Evolutionary conservation across 2,329 filamentous ascomycete species (phyloP).

Genomic region (Fonsecaea pedrosoi): DNA sequence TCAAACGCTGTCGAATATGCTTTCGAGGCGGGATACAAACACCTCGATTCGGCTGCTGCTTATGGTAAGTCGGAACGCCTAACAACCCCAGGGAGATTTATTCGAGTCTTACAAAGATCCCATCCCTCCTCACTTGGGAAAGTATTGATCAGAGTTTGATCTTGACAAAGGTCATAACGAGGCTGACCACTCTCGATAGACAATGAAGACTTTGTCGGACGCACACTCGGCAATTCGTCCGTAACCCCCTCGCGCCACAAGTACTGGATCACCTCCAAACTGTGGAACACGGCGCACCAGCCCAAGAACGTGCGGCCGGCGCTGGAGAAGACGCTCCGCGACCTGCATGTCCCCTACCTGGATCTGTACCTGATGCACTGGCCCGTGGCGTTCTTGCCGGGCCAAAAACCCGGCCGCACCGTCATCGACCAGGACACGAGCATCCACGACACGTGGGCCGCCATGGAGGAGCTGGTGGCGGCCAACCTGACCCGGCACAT

Average conservation of each 20-base stretch:
- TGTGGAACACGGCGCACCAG: constrained; percentile 76
- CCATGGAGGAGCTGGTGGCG: constrained; percentile 64
- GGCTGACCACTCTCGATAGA: constrained; percentile 39
- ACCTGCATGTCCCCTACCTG: constrained; percentile 50
- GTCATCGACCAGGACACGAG: constrained; percentile 42
- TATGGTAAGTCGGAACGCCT: constrained; percentile 41
- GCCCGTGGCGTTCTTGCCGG: constrained; percentile 45
- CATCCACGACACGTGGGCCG: constrained; percentile 62
- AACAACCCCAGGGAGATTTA: neutral
- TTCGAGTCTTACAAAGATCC: neutral
- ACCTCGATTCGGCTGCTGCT: constrained; percentile 49
- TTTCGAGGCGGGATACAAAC: constrained; percentile 48
- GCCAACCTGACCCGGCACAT: constrained; percentile 63
- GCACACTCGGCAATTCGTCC: constrained; percentile 65
- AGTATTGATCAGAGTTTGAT: neutral
- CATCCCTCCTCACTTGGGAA: neutral
- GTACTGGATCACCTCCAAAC: constrained; percentile 79
- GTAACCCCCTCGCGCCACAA: constrained; percentile 65
- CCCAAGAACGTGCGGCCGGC: constrained; percentile 66
- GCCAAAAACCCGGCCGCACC: constrained; percentile 39
- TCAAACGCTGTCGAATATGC: constrained; percentile 44
- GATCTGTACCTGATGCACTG: constrained; percentile 58
- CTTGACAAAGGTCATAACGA: neutral
- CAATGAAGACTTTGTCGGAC: constrained; percentile 74
- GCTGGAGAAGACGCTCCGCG: constrained; percentile 49